phyloP scores from a whole-genome alignment of 2,329 filamentous ascomycete species.

The Ceratocystis variospora region DNA sequence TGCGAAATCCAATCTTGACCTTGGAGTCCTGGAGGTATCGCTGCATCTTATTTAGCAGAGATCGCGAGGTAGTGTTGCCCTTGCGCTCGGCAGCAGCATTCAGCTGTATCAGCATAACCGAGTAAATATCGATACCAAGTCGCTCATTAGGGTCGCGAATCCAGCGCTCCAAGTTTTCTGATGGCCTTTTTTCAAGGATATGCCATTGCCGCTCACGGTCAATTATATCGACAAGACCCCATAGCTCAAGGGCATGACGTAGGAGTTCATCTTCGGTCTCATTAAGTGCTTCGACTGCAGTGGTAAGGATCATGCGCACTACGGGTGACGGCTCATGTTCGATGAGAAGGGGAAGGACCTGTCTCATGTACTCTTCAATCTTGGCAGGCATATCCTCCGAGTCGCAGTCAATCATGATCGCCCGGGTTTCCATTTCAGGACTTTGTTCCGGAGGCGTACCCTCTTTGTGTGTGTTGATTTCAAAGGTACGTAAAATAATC shows the following conservation, averaged over 20 bases:
- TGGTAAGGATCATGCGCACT: constrained; percentile 44
- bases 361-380: constrained; percentile 47
- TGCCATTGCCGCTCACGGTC: constrained; percentile 50
- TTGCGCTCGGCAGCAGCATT: constrained; percentile 52
- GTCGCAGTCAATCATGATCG: constrained; percentile 47
- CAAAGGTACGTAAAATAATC: constrained; percentile 19
- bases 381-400: constrained; percentile 46
- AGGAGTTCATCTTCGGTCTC: constrained; percentile 42
- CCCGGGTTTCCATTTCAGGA: constrained; percentile 28
- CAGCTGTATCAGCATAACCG: constrained; percentile 49
- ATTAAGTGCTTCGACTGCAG: constrained; percentile 33
- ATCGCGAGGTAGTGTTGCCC: constrained; percentile 44
- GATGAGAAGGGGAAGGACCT: constrained; percentile 43
- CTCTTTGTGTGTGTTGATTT: constrained; percentile 26
- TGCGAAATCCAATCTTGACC: constrained; percentile 43
- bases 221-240: constrained; percentile 51
- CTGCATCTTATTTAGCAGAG: constrained; percentile 46
- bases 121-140: constrained; percentile 43
- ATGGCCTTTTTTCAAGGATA: constrained; percentile 36
- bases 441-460: constrained; percentile 23
- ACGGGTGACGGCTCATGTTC: constrained; percentile 46
- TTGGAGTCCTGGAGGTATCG: constrained; percentile 48
- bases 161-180: constrained; percentile 30
- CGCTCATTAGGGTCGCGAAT: constrained; percentile 38
- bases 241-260: constrained; percentile 46